Evolutionary conservation across 1,139 yeast species (phyloP), one percentile per base, ranked within the genome.

Genomic region (Scheffersomyces illinoinensis): DNA sequence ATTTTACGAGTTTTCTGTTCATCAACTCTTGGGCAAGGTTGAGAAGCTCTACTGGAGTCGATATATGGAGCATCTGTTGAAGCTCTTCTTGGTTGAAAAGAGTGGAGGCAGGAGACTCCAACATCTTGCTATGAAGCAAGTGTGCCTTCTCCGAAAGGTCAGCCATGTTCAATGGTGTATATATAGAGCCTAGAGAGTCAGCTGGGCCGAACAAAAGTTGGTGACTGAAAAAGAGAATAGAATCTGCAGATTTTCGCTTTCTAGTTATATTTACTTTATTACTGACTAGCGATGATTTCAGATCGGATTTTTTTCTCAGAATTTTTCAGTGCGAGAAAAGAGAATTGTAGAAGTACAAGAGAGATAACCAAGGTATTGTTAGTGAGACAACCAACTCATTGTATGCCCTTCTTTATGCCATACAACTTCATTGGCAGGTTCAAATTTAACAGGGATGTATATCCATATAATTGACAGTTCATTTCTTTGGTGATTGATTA

Each of bases 21-120:
- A 89, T 76, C 55, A 91, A 79, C 63, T 86, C 89, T 71, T 91
- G 97, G 1, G 89, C 85, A 54, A 84, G 71, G 33, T 73, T 74
- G 82, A 90, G 83, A 56, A 91, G 75, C 59, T 85, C 88, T 50
- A 73, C 73, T 58, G 71, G 75, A 64, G 71, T 72, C 58, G 70
- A 63, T 58, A 62, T 76, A 69, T 63, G 68, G 14, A 84, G 71
- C 52, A 86, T 64, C 50, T 74, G 75, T 63, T 81, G 82, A 59
- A 91, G 78, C 64, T 90, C 91, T 8, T 78, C 79, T 71, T 90
- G 95, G 10, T 84, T 73, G 69, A 81, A 90, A 53, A 83, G 67
- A 49, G 84, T 78, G 17, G 79, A 69, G 18, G 81, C 64, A 1
- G 84, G 82, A 43, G 75, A 71, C 62, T 77, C 82, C 63, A 82